Base-by-base conservation (phyloP, 345 rosid genomes). In the Nasturtium officinale region DNA sequence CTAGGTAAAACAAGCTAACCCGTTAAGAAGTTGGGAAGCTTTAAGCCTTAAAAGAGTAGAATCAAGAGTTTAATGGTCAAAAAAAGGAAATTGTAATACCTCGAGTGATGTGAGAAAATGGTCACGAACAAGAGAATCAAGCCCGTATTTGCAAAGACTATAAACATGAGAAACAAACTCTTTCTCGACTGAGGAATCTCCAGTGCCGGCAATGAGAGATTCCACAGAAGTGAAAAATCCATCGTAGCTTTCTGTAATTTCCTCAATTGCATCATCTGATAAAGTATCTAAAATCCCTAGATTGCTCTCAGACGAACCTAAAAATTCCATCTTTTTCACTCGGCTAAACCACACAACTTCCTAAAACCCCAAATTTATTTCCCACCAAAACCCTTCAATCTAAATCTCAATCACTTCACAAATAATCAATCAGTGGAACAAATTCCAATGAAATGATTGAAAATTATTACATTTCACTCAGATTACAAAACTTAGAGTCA, bases 101-200 rank as follows among this genome's bases (percentile, higher is more conserved):
- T 87, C 89, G 3, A 90, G 86, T 45, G 90, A 83, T 20, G 73
- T 76, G 61, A 93, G 89, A 54, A 89, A 89, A 76, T 86, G 91
- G 65, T 91, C 97, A 46, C 78, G 74, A 60, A 82, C 88, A n/a
- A 91, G 88, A 79, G 91, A 81, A 37, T 78, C 80, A 68, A 94
- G 98, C 25, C 89, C 85, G 57, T 85, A 79, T 32, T 81, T 85
- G 84, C 92, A 88, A 65, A 94, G 97, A 61, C 71, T 26, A 75
- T 46, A 87, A 21, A 85, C 85, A 76, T 81, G 81, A 50, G 87
- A 69, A 33, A 79, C 75, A 48, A 94, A 78, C 74, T 83, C 86
- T 28, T 83, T 57, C 20, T 69, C 81, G 17, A 65, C 71, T 9
- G 85, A 80, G 25, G 72, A 69, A 77, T 81, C 82, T 25, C 77